A percentile compares a stretch with the other conserved stretches of the same genome.
Evolutionary conservation across 768 basidiomycete genomes (phyloP).

Genomic region (Leucocoprinus birnbaumii): DNA sequence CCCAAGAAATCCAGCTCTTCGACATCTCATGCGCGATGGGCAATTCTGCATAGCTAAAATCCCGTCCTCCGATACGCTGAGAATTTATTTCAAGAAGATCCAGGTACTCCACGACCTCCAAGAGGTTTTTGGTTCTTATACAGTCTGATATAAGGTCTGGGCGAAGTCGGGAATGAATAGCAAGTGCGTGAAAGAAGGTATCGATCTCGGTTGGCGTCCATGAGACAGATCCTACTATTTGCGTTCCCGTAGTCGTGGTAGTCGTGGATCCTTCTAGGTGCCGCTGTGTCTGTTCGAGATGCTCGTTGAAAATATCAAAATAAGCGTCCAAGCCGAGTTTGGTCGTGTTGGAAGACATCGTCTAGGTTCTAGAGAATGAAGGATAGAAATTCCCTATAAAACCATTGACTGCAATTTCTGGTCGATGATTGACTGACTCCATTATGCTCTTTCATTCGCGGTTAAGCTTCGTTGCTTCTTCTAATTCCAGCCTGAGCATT

Average conservation of each 20-base stretch:
- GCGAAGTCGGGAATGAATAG: conserved; percentile 63
- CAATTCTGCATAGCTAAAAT: conserved; percentile 61
- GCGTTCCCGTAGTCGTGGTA: not conserved
- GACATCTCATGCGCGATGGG: conserved; percentile 66
- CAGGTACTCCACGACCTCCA: conserved; percentile 71
- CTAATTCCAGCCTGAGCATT: too few species aligned
- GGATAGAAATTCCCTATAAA: too few species aligned
- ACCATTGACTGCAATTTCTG: too few species aligned
- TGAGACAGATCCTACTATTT: conserved; percentile 23
- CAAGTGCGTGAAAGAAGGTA: conserved; percentile 69
- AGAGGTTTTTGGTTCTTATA: conserved; percentile 60
- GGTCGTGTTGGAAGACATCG: not conserved
- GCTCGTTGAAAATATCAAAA: not conserved
- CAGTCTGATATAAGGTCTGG: conserved; percentile 74
- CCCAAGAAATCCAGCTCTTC: conserved; percentile 43
- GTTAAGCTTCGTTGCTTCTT: too few species aligned
- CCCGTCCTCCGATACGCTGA: conserved; percentile 2
- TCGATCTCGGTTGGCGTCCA: conserved; percentile 73
- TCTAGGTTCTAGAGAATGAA: too few species aligned
- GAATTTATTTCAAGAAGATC: conserved; percentile 42
- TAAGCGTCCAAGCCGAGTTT: not conserved
- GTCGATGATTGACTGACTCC: too few species aligned
- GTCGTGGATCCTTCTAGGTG: not conserved
- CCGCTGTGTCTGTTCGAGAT: not conserved
- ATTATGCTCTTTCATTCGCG: too few species aligned